Evolutionary conservation across 441 rosid species (phyloP).

Genomic region (Erodium trifolium): DNA sequence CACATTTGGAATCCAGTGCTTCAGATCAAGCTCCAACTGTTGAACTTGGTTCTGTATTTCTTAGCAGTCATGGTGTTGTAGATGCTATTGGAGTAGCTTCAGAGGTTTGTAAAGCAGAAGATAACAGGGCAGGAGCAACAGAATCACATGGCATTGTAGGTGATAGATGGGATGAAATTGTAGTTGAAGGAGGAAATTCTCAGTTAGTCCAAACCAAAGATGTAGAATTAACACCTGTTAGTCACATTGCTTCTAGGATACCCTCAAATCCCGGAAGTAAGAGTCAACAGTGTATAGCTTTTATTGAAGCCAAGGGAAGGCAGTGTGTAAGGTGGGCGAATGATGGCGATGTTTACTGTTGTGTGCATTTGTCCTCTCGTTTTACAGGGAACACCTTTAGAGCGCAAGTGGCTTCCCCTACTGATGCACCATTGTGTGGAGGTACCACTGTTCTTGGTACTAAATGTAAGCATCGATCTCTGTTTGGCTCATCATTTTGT

Average conservation of each 20-base stretch:
- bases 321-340: constrained; percentile 98
- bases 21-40: constrained; percentile 44
- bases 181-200: constrained; percentile 50
- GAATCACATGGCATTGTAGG: constrained; percentile 44
- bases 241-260: constrained; percentile 33
- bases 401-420: constrained; percentile 43
- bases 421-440: constrained; percentile 68
- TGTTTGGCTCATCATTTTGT: constrained; percentile 72
- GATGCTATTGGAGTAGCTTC: constrained; percentile 28
- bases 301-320: constrained; percentile 88
- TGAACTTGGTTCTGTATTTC: constrained; percentile 55
- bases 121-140: constrained; percentile 27
- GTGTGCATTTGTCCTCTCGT: constrained; percentile 97
- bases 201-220: constrained; percentile 29
- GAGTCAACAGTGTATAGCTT: constrained; percentile 79
- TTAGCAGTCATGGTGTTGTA: constrained; percentile 36
- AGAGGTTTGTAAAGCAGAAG: constrained; percentile 27
- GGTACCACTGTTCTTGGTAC: constrained; percentile 97
- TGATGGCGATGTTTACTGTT: constrained; percentile 92
- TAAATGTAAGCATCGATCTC: constrained; percentile 87
- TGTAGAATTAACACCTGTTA: constrained; percentile 36
- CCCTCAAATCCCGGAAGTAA: constrained; percentile 48
- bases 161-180: constrained; percentile 65
- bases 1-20: constrained; percentile 42
- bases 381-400: constrained; percentile 51